phyloP scores from a whole-genome alignment of 192 early-diverging fungal species.

The Thoreauomyces humboldtii region DNA sequence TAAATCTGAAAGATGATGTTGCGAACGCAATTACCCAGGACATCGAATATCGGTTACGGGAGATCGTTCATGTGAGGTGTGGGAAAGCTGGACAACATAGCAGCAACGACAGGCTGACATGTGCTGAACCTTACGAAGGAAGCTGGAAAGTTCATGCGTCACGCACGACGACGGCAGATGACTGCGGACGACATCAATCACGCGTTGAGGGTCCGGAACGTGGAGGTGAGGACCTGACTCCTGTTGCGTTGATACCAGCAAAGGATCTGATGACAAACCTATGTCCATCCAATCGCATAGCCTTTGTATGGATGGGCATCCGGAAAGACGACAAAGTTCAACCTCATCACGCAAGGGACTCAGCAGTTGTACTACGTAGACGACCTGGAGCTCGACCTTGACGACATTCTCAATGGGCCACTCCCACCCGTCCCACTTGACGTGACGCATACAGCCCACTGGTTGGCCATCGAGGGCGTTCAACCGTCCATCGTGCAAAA shows the following conservation, averaged over 20 bases:
- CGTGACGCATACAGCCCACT: constrained; percentile 69
- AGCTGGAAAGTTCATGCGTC: constrained; percentile 95
- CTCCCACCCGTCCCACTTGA: constrained; percentile 90
- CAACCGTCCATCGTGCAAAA: constrained; percentile 97
- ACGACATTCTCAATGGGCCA: constrained; percentile 78
- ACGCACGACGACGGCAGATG: constrained; percentile 80
- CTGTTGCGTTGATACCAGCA: neutral
- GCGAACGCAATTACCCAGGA: constrained; percentile 81
- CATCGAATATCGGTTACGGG: constrained; percentile 92
- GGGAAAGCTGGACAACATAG: too few relatives aligned
- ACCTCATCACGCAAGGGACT: constrained; percentile 44
- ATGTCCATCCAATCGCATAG: constrained; percentile 30
- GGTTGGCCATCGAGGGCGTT: constrained; percentile 95
- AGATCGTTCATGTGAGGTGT: constrained; percentile 81
- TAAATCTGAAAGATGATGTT: constrained; percentile 85
- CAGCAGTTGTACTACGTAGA: constrained; percentile 82
- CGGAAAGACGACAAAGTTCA: constrained; percentile 67
- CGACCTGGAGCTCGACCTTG: constrained; percentile 92
- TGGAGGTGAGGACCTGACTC: constrained; percentile 60
- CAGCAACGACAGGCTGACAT: neutral
- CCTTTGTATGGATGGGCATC: constrained; percentile 89
- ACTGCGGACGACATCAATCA: constrained; percentile 83
- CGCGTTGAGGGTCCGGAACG: constrained; percentile 86
- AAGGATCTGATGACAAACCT: too few relatives aligned
- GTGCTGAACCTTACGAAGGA: constrained; percentile 47